These are phyloP conservation scores for Malania oleifera DNA, from an alignment of 164 flowering plant species.

Conservation along the genomic window DNA sequence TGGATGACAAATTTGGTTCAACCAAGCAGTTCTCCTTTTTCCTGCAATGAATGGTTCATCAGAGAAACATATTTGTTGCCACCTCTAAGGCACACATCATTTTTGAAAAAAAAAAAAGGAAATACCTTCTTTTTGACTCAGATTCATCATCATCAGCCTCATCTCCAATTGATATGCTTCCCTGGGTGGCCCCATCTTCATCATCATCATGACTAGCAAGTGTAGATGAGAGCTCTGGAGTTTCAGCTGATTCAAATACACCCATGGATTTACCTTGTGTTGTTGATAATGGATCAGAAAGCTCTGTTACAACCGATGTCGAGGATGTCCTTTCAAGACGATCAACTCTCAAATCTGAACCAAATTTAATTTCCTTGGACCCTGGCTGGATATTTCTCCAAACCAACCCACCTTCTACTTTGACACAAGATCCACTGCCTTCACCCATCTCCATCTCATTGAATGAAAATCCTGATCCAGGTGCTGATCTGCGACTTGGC, in stretches of 20 bases:
- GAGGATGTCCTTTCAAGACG: constrained; percentile 57
- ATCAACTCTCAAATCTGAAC: constrained; percentile 43
- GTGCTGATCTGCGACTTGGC: constrained; percentile 40
- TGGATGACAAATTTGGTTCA: constrained; percentile 46
- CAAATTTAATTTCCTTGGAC: constrained; percentile 28
- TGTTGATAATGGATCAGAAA: constrained; percentile 46
- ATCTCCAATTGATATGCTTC: constrained; percentile 43
- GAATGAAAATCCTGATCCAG: constrained; percentile 35
- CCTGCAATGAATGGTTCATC: constrained; percentile 32
- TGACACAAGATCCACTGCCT: constrained; percentile 27
- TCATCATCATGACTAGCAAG: constrained; percentile 51
- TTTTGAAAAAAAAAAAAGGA: neutral
- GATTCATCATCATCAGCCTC: constrained; percentile 62
- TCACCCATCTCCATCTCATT: constrained; percentile 40
- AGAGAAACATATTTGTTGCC: neutral
- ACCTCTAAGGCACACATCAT: no score
- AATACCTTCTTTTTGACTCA: constrained; percentile 66
- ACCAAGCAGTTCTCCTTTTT: constrained; percentile 41
- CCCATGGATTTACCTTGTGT: constrained; percentile 35
- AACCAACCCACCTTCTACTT: constrained; percentile 41
- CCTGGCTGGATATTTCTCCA: constrained; percentile 43
- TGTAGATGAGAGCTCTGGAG: constrained; percentile 65
- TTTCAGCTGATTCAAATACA: constrained; percentile 42
- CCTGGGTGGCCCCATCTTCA: constrained; percentile 54
- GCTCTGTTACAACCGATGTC: constrained; percentile 55